phyloP scores from a whole-genome alignment of 208 protist genomes.

The Herpetomonas samuelpessoai region DNA sequence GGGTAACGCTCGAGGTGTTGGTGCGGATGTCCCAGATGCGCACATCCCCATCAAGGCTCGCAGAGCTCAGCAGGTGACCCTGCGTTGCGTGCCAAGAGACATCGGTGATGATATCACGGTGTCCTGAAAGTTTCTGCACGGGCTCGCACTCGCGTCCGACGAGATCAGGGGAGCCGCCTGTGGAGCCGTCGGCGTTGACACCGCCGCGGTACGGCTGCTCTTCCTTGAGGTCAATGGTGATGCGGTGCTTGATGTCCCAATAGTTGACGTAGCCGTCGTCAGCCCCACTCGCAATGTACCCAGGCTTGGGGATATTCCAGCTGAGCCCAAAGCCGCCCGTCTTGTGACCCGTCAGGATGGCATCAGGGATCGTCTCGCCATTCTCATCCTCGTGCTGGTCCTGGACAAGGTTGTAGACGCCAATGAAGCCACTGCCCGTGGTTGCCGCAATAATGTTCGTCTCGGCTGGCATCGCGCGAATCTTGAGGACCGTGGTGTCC shows the following conservation, averaged over 20 bases:
- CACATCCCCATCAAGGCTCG: constrained; percentile 94
- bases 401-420: constrained; percentile 42
- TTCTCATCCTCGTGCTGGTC: constrained; percentile 14
- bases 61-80: constrained; percentile 87
- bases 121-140: constrained; percentile 32
- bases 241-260: constrained; percentile 88
- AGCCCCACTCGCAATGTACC: constrained; percentile 86
- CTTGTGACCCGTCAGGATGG: constrained; percentile 35
- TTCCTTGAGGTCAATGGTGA: constrained; percentile 23
- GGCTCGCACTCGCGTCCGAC: constrained; percentile 26
- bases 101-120: constrained; percentile 88
- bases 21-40: constrained; percentile 86
- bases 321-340: constrained; percentile 49
- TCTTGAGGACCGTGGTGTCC: constrained; percentile 47
- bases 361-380: constrained; percentile 25
- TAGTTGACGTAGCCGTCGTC: constrained; percentile 92
- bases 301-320: constrained; percentile 59
- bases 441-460: constrained; percentile 56
- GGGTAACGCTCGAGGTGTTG: constrained; percentile 15
- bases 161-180: constrained; percentile 15
- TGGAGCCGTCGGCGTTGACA: background rate
- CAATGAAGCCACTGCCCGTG: constrained; percentile 35
- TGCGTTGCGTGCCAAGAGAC: constrained; percentile 92
- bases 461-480: constrained; percentile 39
- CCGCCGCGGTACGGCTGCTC: background rate